Conservation (phyloP, 177 flowering plant species). For the Telopea speciosissima region DNA sequence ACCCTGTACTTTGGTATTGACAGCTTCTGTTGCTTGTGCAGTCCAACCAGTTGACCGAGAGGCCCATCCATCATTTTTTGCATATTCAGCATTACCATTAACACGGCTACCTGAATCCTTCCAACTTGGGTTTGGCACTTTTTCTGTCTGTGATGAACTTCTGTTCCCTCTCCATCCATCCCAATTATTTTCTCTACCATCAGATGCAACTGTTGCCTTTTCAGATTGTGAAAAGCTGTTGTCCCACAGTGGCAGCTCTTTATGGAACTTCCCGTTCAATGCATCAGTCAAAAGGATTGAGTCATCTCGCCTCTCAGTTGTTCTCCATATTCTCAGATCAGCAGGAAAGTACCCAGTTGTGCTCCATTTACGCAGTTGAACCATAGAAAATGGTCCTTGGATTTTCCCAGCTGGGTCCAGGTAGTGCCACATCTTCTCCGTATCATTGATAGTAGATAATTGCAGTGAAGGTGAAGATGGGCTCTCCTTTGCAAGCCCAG, state of each 20-base stretch:
- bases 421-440: constrained; percentile 88
- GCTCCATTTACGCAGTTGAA: constrained; percentile 85
- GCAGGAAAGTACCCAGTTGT: constrained; percentile 78
- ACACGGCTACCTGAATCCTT: constrained; percentile 14
- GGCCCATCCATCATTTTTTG: constrained; percentile 18
- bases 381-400: constrained; percentile 93
- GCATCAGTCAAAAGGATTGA: constrained; percentile 67
- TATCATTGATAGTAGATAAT: constrained; percentile 39
- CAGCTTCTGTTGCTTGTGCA: constrained; percentile 13
- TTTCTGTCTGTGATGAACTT: constrained; percentile 7
- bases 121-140: constrained; percentile 12
- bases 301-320: constrained; percentile 45
- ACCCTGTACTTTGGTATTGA: constrained; percentile 17
- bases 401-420: constrained; percentile 77
- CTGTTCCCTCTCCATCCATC: constrained; percentile 12
- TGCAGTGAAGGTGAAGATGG: constrained; percentile 21
- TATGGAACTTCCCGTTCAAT: constrained; percentile 52
- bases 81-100: constrained; percentile 18
- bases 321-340: constrained; percentile 71
- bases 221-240: constrained; percentile 19
- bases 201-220: not conserved
- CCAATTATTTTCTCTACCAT: constrained; percentile 13
- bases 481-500: constrained; percentile 24
- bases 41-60: constrained; percentile 23
- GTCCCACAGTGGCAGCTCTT: constrained; percentile 22